Percentiles rank a stretch among this genome's conserved stretches.
Evolutionary conservation across 1,284 basidiomycete genomes (phyloP).

Genomic region (Tilletiopsis washingtonensis): DNA sequence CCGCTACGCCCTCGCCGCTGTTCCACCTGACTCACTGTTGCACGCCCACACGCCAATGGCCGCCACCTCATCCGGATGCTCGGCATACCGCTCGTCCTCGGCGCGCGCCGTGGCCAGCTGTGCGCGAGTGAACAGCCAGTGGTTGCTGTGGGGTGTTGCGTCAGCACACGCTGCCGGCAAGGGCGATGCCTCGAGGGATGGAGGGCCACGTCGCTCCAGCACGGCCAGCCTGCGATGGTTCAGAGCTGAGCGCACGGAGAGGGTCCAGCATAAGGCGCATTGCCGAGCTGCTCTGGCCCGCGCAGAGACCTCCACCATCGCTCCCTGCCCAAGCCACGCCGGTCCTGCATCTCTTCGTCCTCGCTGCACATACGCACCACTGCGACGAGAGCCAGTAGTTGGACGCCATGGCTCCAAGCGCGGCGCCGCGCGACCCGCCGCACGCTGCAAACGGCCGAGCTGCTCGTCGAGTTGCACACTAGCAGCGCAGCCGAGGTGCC

Average conservation of each 20-base stretch:
- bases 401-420: slow-evolving; percentile 39
- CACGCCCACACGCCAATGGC: slow-evolving; percentile 38
- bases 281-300: too few relatives aligned
- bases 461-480: too few relatives aligned
- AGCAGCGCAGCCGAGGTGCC: too few relatives aligned
- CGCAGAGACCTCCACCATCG: too few relatives aligned
- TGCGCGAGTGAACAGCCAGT: slow-evolving; percentile 35
- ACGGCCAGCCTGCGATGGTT: not conserved
- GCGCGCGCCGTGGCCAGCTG: slow-evolving; percentile 30
- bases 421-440: too few relatives aligned
- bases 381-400: slow-evolving; percentile 43
- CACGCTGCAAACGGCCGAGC: too few relatives aligned
- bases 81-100: slow-evolving; percentile 35
- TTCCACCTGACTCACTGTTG: slow-evolving; percentile 19
- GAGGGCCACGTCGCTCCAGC: not conserved
- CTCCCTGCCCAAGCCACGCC: too few relatives aligned
- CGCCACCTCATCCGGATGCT: slow-evolving; percentile 19
- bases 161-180: too few relatives aligned
- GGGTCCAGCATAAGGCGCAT: too few relatives aligned
- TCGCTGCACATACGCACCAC: slow-evolving; percentile 34
- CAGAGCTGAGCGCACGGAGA: not conserved
- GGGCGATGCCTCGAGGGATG: too few relatives aligned
- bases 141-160: too few relatives aligned
- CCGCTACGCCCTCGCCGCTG: not conserved
- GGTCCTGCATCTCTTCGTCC: too few relatives aligned